Percentiles rank a stretch among this genome's conserved stretches.
These are phyloP conservation scores for Ophiostoma ips DNA, from an alignment of 2,329 filamentous ascomycete species.

Conservation along the genomic window DNA sequence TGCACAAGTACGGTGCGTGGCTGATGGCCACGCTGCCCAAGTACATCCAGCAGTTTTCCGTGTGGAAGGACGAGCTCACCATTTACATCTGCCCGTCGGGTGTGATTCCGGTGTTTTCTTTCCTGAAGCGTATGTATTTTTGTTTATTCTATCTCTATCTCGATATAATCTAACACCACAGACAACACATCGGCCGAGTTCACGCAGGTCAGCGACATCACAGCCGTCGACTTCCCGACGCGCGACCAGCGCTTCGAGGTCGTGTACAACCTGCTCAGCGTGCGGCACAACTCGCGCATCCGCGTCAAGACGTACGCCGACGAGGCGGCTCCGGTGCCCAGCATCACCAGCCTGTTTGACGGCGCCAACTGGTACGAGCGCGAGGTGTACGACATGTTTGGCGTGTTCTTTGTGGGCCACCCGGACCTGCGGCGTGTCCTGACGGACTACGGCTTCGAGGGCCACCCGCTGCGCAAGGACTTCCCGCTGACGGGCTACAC, in stretches of 20 bases:
- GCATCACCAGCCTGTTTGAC: constrained; percentile 73
- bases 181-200: constrained; percentile 96
- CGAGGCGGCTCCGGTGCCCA: constrained; percentile 85
- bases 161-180: too few relatives aligned
- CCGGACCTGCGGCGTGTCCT: constrained; percentile 94
- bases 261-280: constrained; percentile 91
- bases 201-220: constrained; percentile 85
- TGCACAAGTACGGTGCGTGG: constrained; percentile 94
- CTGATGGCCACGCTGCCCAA: constrained; percentile 93
- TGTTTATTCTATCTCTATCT: background rate
- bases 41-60: constrained; percentile 97
- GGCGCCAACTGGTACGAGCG: constrained; percentile 98
- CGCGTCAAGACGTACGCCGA: constrained; percentile 98
- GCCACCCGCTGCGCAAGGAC: constrained; percentile 92
- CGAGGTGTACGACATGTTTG: constrained; percentile 94
- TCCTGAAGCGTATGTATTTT: constrained; percentile 57
- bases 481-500: constrained; percentile 98
- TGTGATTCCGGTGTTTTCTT: constrained; percentile 81
- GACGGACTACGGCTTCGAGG: constrained; percentile 99
- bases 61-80: constrained; percentile 98
- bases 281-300: constrained; percentile 92
- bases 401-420: constrained; percentile 91
- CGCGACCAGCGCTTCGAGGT: constrained; percentile 93
- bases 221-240: constrained; percentile 89
- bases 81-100: constrained; percentile 83